Conservation (phyloP, 768 basidiomycete species). For the Leccinellum rugosiceps region DNA sequence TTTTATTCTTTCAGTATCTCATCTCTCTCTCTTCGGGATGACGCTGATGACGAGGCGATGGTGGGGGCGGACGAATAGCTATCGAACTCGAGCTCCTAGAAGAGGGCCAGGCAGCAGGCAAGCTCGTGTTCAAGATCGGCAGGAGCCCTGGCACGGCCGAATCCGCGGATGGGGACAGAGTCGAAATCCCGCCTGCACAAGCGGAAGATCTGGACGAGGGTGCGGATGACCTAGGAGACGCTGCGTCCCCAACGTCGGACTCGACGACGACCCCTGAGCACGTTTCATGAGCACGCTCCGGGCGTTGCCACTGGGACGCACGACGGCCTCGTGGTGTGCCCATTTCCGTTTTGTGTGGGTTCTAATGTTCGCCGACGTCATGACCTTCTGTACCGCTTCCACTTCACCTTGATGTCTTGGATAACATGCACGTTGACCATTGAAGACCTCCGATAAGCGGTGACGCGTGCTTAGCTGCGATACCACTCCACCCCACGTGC, state of each 20-base stretch:
- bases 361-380: background rate
- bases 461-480: background rate
- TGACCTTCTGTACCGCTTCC: constrained; percentile 1
- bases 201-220: background rate
- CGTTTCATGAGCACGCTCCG: background rate
- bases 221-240: background rate
- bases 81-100: constrained; percentile 31
- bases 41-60: background rate
- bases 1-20: background rate
- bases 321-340: background rate
- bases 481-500: background rate
- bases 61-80: constrained; percentile 10
- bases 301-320: background rate
- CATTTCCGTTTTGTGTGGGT: background rate
- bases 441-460: background rate
- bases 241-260: background rate
- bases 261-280: background rate
- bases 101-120: constrained; percentile 31
- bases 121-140: constrained; percentile 26
- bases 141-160: constrained; percentile 7
- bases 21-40: background rate
- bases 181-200: constrained; percentile 1
- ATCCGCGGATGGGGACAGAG: background rate
- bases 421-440: constrained; percentile 3
- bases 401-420: constrained; percentile 4